Evolutionary conservation across 2,329 filamentous ascomycete genomes (phyloP), one percentile per base, ranked within the genome.

Genomic region (Ciborinia camelliae): DNA sequence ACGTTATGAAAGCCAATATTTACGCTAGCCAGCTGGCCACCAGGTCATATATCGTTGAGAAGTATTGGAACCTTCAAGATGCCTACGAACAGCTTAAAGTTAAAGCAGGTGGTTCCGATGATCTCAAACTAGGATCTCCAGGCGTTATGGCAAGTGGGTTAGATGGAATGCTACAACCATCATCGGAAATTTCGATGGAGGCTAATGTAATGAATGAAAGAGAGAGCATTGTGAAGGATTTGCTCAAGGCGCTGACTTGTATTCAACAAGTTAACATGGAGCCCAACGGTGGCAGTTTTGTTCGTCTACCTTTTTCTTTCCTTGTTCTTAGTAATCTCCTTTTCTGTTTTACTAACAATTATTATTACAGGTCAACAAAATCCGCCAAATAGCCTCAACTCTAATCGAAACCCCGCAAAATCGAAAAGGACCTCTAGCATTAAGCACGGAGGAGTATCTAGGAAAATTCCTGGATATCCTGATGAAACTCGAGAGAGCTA

Each of bases 1-100:
- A 96, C 77, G 95, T 97, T 37, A 92, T 96, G 75, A 96, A 96
- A 75, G 90, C 91, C 8, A 96, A 96, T 75, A 90, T 97, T 47
- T 92, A 94, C 73, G 86, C 88, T 2, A 94, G 89, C 7, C 89
- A 92, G 72, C 80, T 97, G 12, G 87, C 88, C 2, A 96, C 91
- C 0, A 84, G 92, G 30, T 94, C 90, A 0, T 93, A 92, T 74
- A 86, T 94, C 64, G 91, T 96, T 0, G 91, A 96, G 75, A 89
- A 92, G 68, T 96, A 94, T 77, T 91, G 91, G 76, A 87, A 87
- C 70, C 81, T 95, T 1, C 86, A 87, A 45, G 90, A 92, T 62
- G 84, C 87, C 1, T 85, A 88, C 71, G 77, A 84, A 50, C 75
- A 79, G 23, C 78, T 82, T 65, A 77, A 80, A 65, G 66, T 63